Evolutionary conservation across 164 flowering plant genomes (phyloP).

Genomic region (Paratinospora sagittata): DNA sequence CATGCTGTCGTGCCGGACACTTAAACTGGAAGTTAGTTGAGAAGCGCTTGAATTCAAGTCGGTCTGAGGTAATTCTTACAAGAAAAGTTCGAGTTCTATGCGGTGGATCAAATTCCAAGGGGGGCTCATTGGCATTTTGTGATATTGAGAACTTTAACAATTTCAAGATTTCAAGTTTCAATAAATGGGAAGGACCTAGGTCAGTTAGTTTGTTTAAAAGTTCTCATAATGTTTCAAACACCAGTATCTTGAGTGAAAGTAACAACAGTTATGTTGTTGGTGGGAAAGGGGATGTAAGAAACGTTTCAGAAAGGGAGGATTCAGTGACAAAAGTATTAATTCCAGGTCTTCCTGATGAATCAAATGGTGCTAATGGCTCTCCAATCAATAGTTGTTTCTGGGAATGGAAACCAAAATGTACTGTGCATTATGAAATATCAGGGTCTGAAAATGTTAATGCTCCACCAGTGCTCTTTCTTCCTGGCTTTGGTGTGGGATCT

Average conservation of each 20-base stretch:
- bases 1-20: constrained; percentile 20
- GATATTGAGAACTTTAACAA: background rate
- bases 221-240: constrained; percentile 12
- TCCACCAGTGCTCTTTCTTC: constrained; percentile 77
- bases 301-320: constrained; percentile 27
- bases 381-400: constrained; percentile 58
- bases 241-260: constrained; percentile 27
- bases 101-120: constrained; percentile 12
- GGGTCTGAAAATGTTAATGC: constrained; percentile 65
- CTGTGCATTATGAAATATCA: constrained; percentile 73
- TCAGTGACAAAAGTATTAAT: constrained; percentile 45
- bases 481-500: constrained; percentile 96
- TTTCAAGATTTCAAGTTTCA: constrained; percentile 5
- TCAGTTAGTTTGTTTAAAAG: constrained; percentile 19
- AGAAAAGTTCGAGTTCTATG: constrained; percentile 21
- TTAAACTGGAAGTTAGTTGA: constrained; percentile 20
- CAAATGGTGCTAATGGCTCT: constrained; percentile 52
- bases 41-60: constrained; percentile 21
- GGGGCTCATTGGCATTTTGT: constrained; percentile 12
- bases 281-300: constrained; percentile 32
- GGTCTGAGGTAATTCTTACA: constrained; percentile 17
- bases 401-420: constrained; percentile 88
- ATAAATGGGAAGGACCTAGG: constrained; percentile 14
- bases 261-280: constrained; percentile 41
- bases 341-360: constrained; percentile 73